Percentiles rank a stretch among this genome's conserved stretches.
These are phyloP conservation scores for Podospora anserina DNA, from an alignment of 495 filamentous ascomycete genomes.

Conservation along the genomic window DNA sequence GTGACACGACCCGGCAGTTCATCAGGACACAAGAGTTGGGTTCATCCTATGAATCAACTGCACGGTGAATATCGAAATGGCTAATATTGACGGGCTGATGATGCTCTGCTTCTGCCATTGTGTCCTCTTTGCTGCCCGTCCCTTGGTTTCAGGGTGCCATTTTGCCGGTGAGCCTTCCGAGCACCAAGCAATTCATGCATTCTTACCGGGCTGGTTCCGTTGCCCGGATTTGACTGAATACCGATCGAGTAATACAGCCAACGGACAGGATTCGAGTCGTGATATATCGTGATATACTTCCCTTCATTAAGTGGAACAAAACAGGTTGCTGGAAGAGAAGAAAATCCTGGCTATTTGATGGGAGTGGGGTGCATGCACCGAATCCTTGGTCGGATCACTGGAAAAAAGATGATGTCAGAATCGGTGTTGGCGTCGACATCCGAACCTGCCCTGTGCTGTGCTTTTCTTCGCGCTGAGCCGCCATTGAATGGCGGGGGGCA, in stretches of 20 bases:
- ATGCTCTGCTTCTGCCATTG: not conserved
- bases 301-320: not conserved
- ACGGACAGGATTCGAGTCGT: not conserved
- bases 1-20: not conserved
- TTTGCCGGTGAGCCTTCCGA: not conserved
- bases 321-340: not conserved
- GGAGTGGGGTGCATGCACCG: not conserved
- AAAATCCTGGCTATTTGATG: slow-evolving; percentile 1
- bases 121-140: not conserved
- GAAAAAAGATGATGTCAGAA: not conserved
- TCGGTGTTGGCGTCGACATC: not conserved
- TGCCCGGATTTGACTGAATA: not conserved
- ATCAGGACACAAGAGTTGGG: not conserved
- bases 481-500: not conserved
- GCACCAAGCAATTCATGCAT: not conserved
- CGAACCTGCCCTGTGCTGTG: not conserved
- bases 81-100: not conserved
- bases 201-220: not conserved
- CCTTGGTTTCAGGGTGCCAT: not conserved
- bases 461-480: not conserved
- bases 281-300: not conserved
- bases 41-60: not conserved
- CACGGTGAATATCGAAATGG: not conserved
- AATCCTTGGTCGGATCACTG: not conserved
- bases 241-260: not conserved